Base-by-base conservation (phyloP, 495 filamentous ascomycete species). In the Beverwykella pulmonaria region DNA sequence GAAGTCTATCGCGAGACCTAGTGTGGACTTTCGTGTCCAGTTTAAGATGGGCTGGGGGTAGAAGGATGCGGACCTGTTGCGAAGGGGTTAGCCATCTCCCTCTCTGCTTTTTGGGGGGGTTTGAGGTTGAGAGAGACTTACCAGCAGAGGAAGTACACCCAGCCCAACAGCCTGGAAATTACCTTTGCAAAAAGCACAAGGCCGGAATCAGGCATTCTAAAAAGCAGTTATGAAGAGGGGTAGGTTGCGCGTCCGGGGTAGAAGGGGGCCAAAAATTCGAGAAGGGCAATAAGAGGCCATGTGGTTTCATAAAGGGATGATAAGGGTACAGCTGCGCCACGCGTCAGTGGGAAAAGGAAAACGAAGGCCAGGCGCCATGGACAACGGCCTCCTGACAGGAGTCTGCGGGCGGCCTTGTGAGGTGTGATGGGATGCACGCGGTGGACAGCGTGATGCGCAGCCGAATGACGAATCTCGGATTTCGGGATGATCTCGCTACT, bases 1-100 rank as follows among this genome's bases (percentile, higher is more conserved):
- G 72, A 92, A 96, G 75, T 97, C 92, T 53, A 94, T 87, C 0
- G 92, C 88, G 8, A 92, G 86, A 10, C 94, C 94, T 4, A 84
- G 82, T 3, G 93, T 96, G 2, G 92, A 89, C 25, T 82, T 81
- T 20, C 92, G 86, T 29, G 77, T 82, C 74, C 81, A 87, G 80
- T 96, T 98, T 61, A 86, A 82, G 41, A 93, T 75, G 0, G 88
- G 84, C 71, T 98, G 94, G 1, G 95, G 93, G 74, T 97, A 98
- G 79, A 97, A 98, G 14, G 92, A 96, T 41, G 89, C 74, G 0
- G 89, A 90, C 93, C 93, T 71, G 56, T 30, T 30, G 36, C 22
- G n/a, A 2, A 15, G 14, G 8, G 4, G 6, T 65, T 34, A 60
- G 19, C 26, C 4, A 50, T 57, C 23, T 27, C 26, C 4, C 41